Conservation (phyloP, 345 rosid species). For the Populus alba region DNA sequence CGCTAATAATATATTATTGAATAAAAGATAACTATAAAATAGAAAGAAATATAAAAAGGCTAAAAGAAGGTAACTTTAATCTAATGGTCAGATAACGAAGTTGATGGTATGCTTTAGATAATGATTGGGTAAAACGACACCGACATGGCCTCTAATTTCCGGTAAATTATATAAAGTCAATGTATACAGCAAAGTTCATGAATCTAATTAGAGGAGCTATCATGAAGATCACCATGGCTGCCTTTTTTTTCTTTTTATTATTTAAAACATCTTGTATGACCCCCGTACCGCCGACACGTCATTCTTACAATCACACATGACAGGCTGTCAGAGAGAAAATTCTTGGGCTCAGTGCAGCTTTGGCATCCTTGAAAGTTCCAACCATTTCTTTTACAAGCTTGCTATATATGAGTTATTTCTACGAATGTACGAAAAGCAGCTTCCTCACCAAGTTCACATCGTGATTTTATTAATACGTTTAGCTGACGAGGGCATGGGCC, state of each 20-base stretch:
- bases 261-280: neutral
- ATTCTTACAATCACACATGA: neutral
- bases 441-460: too few relatives aligned
- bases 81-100: constrained; percentile 10
- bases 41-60: neutral
- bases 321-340: neutral
- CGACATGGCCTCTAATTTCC: neutral
- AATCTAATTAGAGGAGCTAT: constrained; percentile 14
- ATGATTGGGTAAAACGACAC: constrained; percentile 12
- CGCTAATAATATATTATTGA: too few relatives aligned
- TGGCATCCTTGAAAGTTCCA: too few relatives aligned
- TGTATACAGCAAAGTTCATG: constrained; percentile 10
- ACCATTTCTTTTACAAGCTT: neutral
- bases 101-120: neutral
- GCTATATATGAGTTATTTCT: too few relatives aligned
- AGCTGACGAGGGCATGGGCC: too few relatives aligned
- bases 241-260: neutral
- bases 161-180: neutral
- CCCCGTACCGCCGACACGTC: too few relatives aligned
- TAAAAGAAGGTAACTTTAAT: neutral
- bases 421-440: too few relatives aligned
- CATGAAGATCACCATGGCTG: neutral
- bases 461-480: too few relatives aligned
- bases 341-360: neutral
- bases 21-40: neutral